phyloP scores from a whole-genome alignment of 106 monocot genomes.

The Dioscorea dumetorum region DNA sequence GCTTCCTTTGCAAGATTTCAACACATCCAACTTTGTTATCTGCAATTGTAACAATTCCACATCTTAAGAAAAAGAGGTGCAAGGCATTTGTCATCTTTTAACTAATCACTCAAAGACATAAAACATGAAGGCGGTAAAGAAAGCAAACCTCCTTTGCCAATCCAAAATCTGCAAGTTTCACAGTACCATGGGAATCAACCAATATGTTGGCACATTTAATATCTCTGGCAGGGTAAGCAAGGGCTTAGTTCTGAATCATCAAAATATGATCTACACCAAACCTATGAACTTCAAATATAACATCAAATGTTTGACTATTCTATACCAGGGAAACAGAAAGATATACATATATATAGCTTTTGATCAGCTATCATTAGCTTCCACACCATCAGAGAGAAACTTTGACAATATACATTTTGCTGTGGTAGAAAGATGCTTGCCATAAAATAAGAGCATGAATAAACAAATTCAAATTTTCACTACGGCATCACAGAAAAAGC shows the following conservation, averaged over 20 bases:
- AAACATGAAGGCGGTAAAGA: neutral
- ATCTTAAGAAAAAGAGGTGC: no score
- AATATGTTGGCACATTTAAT: slow-evolving; percentile 97
- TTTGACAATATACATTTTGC: no score
- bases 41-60: slow-evolving; percentile 11
- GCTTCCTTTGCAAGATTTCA: slow-evolving; percentile 95
- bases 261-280: neutral
- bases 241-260: neutral
- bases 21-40: slow-evolving; percentile 53
- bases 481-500: no score
- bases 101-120: no score
- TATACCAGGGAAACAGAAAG: no score
- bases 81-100: no score
- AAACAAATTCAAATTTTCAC: no score
- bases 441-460: no score
- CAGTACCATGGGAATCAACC: slow-evolving; percentile 84
- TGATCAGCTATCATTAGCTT: no score
- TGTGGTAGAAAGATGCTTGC: no score
- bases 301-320: neutral
- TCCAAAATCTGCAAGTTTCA: slow-evolving; percentile 97
- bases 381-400: no score
- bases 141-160: slow-evolving; percentile 84
- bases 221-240: slow-evolving; percentile 42
- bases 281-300: neutral
- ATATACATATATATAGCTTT: no score